A percentile compares a stretch with the other conserved stretches of the same genome.
These are phyloP conservation scores for Stereocaulon alpinum DNA, from an alignment of 495 filamentous ascomycete species.

Conservation along the genomic window DNA sequence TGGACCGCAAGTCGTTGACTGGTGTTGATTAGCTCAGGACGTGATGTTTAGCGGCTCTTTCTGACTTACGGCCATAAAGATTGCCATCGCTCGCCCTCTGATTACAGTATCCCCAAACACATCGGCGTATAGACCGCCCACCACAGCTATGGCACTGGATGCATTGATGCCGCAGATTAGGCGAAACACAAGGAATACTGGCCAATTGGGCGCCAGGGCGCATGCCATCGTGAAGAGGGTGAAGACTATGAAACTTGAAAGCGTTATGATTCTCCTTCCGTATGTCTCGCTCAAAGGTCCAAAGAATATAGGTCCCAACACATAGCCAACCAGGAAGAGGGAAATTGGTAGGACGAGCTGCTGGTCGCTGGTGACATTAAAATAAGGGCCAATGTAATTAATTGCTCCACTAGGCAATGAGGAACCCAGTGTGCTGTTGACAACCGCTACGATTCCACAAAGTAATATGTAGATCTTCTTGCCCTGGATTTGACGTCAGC, in stretches of 20 bases:
- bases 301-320: slow-evolving; percentile 54
- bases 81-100: slow-evolving; percentile 59
- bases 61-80: slow-evolving; percentile 57
- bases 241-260: slow-evolving; percentile 51
- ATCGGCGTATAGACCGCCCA: slow-evolving; percentile 67
- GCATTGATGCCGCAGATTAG: slow-evolving; percentile 54
- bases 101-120: slow-evolving; percentile 48
- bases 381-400: slow-evolving; percentile 46
- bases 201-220: slow-evolving; percentile 59
- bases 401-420: slow-evolving; percentile 56
- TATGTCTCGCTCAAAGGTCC: slow-evolving; percentile 63
- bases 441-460: slow-evolving; percentile 49
- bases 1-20: slow-evolving; percentile 58
- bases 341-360: slow-evolving; percentile 63
- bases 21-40: slow-evolving; percentile 3
- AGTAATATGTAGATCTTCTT: slow-evolving; percentile 49
- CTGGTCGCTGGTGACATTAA: slow-evolving; percentile 44
- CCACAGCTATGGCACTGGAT: slow-evolving; percentile 56
- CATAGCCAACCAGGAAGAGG: slow-evolving; percentile 63
- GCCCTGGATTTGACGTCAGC: slow-evolving; percentile 21
- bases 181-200: slow-evolving; percentile 56
- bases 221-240: slow-evolving; percentile 58
- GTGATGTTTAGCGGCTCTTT: neutral
- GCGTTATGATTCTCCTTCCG: slow-evolving; percentile 53
- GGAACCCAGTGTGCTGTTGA: slow-evolving; percentile 67